Conservation (phyloP, 2,329 filamentous ascomycete species). For the Colletotrichum graminicola region DNA sequence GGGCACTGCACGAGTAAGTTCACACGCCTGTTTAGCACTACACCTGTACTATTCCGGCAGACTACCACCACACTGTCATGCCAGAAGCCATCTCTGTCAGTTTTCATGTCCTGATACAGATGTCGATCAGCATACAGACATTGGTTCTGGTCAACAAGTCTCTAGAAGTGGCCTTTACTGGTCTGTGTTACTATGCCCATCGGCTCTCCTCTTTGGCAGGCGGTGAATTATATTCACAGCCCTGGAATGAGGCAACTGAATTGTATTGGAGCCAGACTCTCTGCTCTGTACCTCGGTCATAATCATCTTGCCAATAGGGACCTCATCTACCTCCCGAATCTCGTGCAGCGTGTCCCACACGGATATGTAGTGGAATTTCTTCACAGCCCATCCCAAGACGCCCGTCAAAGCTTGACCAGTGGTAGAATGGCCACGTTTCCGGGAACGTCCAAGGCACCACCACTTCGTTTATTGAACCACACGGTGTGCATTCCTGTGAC, state of each 20-base stretch:
- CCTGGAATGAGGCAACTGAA: constrained; percentile 58
- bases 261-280: constrained; percentile 63
- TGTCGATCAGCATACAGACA: constrained; percentile 64
- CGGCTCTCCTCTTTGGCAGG: not conserved
- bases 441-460: constrained; percentile 43
- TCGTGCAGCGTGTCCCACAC: constrained; percentile 45
- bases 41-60: constrained; percentile 56
- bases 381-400: constrained; percentile 35
- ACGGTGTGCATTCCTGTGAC: constrained; percentile 12
- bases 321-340: constrained; percentile 63
- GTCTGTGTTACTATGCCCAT: constrained; percentile 50
- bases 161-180: constrained; percentile 52
- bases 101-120: constrained; percentile 59
- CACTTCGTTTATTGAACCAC: constrained; percentile 47
- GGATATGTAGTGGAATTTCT: constrained; percentile 33
- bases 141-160: constrained; percentile 61
- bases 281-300: constrained; percentile 63
- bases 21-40: constrained; percentile 46
- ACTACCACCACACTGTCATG: constrained; percentile 54
- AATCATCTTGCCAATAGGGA: constrained; percentile 65
- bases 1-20: not conserved
- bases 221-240: constrained; percentile 63
- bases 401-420: constrained; percentile 39
- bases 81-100: constrained; percentile 58
- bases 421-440: constrained; percentile 23